These are phyloP conservation scores for Schizosaccharomyces versatilis DNA, from an alignment of 1,139 yeast genomes.

Conservation along the genomic window DNA sequence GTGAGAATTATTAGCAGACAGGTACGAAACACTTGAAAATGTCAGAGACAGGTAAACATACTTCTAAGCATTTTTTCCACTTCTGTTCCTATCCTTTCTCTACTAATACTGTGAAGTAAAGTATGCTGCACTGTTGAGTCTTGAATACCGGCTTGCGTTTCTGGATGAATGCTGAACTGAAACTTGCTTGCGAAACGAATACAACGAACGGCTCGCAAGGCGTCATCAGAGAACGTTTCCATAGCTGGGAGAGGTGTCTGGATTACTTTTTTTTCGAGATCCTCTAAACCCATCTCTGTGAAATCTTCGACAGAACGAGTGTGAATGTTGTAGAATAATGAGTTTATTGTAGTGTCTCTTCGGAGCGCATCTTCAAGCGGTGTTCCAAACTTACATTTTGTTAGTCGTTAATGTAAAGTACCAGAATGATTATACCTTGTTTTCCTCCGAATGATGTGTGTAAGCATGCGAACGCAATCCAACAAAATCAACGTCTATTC, in stretches of 20 bases:
- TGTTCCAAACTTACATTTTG: conserved; percentile 41
- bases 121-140: conserved; percentile 36
- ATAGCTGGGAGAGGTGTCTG: conserved; percentile 74
- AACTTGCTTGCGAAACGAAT: conserved; percentile 71
- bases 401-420: neutral
- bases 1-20: neutral
- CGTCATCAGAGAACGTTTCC: conserved; percentile 80
- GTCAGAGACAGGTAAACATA: conserved; percentile 8
- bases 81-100: conserved; percentile 82
- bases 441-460: conserved; percentile 19
- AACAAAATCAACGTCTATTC: conserved; percentile 73
- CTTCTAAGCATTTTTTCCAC: conserved; percentile 40
- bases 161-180: conserved; percentile 39
- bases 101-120: conserved; percentile 50
- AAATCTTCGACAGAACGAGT: conserved; percentile 60
- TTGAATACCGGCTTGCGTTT: conserved; percentile 45
- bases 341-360: conserved; percentile 82
- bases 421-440: no score
- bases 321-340: conserved; percentile 64
- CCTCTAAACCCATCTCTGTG: conserved; percentile 53
- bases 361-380: conserved; percentile 79
- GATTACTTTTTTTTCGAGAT: conserved; percentile 44
- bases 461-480: conserved; percentile 75
- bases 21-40: conserved; percentile 3
- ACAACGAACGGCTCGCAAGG: conserved; percentile 63